Conservation (phyloP, 768 basidiomycete genomes). For the Trametes gibbosa region DNA sequence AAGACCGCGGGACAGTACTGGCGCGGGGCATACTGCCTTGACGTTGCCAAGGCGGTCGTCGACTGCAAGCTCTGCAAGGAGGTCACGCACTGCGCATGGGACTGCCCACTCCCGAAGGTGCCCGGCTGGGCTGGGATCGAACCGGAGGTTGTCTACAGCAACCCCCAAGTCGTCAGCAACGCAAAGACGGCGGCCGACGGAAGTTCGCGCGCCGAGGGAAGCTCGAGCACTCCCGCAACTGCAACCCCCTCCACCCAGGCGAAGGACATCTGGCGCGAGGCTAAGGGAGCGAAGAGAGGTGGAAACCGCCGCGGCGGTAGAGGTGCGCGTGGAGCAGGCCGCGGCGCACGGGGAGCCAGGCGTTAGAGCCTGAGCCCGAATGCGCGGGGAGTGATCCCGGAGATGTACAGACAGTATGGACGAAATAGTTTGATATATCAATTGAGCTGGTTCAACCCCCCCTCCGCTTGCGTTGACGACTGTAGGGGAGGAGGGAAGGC, state of each 20-base stretch:
- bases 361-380: background rate
- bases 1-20: background rate
- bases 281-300: background rate
- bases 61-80: constrained; percentile 12
- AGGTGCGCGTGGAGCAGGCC: background rate
- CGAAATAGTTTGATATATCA: too few relatives aligned
- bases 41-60: background rate
- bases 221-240: background rate
- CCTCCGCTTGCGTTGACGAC: too few relatives aligned
- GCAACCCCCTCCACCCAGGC: background rate
- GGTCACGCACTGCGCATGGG: background rate
- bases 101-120: background rate
- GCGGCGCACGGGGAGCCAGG: background rate
- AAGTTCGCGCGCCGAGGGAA: background rate
- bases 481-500: too few relatives aligned
- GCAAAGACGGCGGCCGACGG: too few relatives aligned
- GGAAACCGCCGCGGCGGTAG: background rate
- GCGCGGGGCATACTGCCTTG: background rate
- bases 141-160: background rate
- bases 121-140: background rate
- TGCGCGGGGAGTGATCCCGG: background rate
- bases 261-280: background rate
- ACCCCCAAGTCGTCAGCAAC: background rate
- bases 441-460: too few relatives aligned
- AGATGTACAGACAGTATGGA: too few relatives aligned